phyloP scores from a whole-genome alignment of 73 alveolate genomes.

The Tetrahymena borealis region DNA sequence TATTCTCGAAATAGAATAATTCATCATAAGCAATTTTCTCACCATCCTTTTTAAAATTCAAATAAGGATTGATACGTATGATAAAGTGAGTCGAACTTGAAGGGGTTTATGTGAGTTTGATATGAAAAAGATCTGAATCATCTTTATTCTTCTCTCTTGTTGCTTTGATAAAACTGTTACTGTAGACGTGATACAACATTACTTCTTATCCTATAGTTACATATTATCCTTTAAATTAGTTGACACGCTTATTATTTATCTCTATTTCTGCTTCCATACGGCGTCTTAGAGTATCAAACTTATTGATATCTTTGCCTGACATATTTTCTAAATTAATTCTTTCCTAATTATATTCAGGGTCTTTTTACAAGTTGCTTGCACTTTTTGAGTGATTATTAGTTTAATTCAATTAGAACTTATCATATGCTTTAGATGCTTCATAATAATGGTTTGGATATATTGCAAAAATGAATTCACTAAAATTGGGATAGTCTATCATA shows the following conservation, averaged over 20 bases:
- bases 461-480: not conserved
- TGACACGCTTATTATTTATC: not conserved
- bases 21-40: not conserved
- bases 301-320: not conserved
- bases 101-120: not conserved
- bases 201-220: not conserved
- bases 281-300: not conserved
- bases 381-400: not conserved
- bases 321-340: not conserved
- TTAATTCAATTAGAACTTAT: not conserved
- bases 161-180: not conserved
- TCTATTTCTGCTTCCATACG: conserved; percentile 2
- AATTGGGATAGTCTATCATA: not conserved
- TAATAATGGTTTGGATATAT: not conserved
- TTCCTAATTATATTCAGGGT: not conserved
- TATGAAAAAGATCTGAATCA: not conserved
- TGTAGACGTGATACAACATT: not conserved
- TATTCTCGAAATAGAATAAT: not conserved
- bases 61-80: not conserved
- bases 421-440: not conserved
- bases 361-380: not conserved
- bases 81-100: not conserved
- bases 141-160: not conserved
- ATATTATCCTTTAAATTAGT: not conserved
- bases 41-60: not conserved